phyloP scores from a whole-genome alignment of 768 basidiomycete genomes.

The Galerina sulciceps region DNA sequence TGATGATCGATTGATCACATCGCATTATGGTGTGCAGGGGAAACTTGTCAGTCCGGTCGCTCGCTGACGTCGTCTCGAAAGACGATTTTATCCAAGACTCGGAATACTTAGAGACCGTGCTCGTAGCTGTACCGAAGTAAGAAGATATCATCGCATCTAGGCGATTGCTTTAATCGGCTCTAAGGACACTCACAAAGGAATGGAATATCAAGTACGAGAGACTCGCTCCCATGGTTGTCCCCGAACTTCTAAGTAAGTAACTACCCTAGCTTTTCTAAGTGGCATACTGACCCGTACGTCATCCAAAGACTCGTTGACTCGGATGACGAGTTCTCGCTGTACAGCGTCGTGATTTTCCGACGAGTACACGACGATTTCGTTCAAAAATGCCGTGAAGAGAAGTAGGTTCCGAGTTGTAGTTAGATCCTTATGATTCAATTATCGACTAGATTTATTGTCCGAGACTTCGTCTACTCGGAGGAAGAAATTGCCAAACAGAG shows the following conservation, averaged over 20 bases:
- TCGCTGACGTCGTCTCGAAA: slow-evolving; percentile 82
- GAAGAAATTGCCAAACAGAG: slow-evolving; percentile 79
- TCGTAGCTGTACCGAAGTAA: slow-evolving; percentile 95
- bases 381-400: slow-evolving; percentile 94
- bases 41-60: slow-evolving; percentile 89
- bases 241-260: slow-evolving; percentile 83
- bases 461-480: slow-evolving; percentile 93
- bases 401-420: slow-evolving; percentile 51
- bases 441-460: slow-evolving; percentile 76
- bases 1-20: slow-evolving; percentile 8
- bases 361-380: slow-evolving; percentile 90
- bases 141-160: slow-evolving; percentile 24
- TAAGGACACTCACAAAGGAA: slow-evolving; percentile 79
- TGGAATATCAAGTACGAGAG: slow-evolving; percentile 92
- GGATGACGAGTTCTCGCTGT: slow-evolving; percentile 90
- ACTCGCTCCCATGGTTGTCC: slow-evolving; percentile 88
- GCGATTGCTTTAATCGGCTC: slow-evolving; percentile 31
- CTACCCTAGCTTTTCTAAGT: neutral
- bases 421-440: slow-evolving; percentile 5
- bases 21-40: slow-evolving; percentile 55
- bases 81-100: slow-evolving; percentile 87
- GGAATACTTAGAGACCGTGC: slow-evolving; percentile 90
- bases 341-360: slow-evolving; percentile 86
- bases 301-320: slow-evolving; percentile 65
- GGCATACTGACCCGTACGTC: slow-evolving; percentile 2